These are phyloP conservation scores for Schizochytrium sp. DNA, from an alignment of 108 stramenopile species.

Conservation along the genomic window DNA sequence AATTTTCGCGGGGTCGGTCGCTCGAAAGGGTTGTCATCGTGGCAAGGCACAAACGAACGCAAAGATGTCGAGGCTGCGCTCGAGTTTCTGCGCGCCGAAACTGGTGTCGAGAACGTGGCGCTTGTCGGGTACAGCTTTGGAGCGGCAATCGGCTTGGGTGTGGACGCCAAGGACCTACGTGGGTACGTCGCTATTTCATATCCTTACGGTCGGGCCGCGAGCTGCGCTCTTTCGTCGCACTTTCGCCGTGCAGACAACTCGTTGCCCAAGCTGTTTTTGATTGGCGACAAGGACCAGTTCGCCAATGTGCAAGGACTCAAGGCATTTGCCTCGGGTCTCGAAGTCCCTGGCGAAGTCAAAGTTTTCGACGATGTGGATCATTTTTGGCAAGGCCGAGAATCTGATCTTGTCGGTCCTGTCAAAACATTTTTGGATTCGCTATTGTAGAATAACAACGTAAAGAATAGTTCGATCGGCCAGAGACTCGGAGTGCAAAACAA, in stretches of 20 bases:
- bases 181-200: not conserved
- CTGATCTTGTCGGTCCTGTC: not conserved
- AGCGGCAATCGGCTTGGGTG: not conserved
- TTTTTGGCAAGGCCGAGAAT: not conserved
- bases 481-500: no score
- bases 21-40: not conserved
- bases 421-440: not conserved
- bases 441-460: not conserved
- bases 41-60: not conserved
- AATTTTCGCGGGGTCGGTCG: not conserved
- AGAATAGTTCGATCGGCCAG: not conserved
- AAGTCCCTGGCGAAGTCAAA: not conserved
- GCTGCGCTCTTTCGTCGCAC: not conserved
- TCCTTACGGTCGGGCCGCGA: not conserved
- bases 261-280: not conserved
- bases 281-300: not conserved
- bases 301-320: not conserved
- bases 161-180: not conserved
- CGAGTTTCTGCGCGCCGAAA: not conserved
- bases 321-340: not conserved
- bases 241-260: not conserved
- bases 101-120: not conserved
- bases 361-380: not conserved
- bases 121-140: slow-evolving; percentile 9
- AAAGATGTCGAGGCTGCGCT: not conserved